Conservation (phyloP, 345 rosid genomes). For the Draba incana region DNA sequence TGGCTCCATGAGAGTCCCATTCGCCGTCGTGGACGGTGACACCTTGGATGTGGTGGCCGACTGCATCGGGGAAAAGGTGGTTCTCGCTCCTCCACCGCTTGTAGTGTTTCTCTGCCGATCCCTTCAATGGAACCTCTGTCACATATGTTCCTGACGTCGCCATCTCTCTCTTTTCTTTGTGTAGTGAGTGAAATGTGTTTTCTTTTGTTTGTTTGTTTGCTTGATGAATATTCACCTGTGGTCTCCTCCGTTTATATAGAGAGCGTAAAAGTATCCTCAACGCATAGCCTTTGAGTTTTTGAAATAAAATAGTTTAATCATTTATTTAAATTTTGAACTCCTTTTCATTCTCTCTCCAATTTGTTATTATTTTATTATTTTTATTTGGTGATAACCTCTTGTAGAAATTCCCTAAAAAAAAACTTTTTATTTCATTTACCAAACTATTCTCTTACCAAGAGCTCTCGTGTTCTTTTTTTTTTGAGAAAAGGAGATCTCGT, state of each 20-base stretch:
- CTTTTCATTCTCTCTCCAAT: too few species aligned
- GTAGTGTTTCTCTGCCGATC: slow-evolving; percentile 46
- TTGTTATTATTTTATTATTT: too few species aligned
- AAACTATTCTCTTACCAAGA: background rate
- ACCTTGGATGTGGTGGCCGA: slow-evolving; percentile 41
- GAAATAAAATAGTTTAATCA: too few species aligned
- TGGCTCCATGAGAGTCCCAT: slow-evolving; percentile 46
- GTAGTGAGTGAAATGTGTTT: background rate
- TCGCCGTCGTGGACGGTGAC: slow-evolving; percentile 44
- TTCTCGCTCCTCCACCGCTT: slow-evolving; percentile 42
- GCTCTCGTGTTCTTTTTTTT: background rate
- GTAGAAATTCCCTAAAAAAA: too few species aligned
- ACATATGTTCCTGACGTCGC: slow-evolving; percentile 45
- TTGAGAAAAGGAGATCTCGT: too few species aligned
- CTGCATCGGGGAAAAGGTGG: slow-evolving; percentile 40
- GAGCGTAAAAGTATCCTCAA: background rate
- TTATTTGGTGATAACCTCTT: too few species aligned
- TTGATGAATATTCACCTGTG: slow-evolving; percentile 15
- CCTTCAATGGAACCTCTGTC: slow-evolving; percentile 43
- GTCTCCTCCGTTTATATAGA: slow-evolving; percentile 35
- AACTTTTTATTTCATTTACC: background rate
- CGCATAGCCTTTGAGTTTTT: too few species aligned
- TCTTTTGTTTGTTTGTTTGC: slow-evolving; percentile 6
- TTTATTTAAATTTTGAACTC: too few species aligned
- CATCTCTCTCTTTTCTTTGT: slow-evolving; percentile 24